phyloP scores from a whole-genome alignment of 345 rosid species.

The Carallia pectinifolia region DNA sequence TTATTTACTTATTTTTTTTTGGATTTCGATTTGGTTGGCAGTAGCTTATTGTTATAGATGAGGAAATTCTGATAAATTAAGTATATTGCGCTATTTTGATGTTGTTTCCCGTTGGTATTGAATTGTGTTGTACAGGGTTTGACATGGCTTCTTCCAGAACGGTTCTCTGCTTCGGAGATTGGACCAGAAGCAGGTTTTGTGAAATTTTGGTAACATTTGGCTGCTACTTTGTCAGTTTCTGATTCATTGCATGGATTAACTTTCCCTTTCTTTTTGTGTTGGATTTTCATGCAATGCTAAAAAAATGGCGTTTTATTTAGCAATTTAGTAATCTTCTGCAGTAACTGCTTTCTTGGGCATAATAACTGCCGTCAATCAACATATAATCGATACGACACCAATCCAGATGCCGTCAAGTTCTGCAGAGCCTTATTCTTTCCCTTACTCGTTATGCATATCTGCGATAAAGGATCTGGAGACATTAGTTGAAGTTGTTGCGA shows the following conservation, averaged over 20 bases:
- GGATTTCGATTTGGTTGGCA: background rate
- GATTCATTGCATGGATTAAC: background rate
- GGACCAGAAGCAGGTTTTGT: slow-evolving; percentile 99
- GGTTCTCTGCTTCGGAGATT: slow-evolving; percentile 87
- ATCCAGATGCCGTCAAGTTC: slow-evolving; percentile 33
- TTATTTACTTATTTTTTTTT: background rate
- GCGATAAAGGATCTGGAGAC: slow-evolving; percentile 83
- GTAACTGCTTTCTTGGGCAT: slow-evolving; percentile 82
- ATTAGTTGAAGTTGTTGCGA: slow-evolving; percentile 81
- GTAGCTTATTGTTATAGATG: background rate
- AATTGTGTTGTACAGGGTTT: slow-evolving; percentile 59
- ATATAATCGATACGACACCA: slow-evolving; percentile 72
- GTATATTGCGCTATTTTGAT: background rate
- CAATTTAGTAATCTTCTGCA: slow-evolving; percentile 43
- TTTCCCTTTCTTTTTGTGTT: slow-evolving; percentile 5
- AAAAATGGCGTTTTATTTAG: slow-evolving; percentile 15
- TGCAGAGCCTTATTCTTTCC: slow-evolving; percentile 46
- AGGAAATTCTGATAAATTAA: slow-evolving; percentile 5
- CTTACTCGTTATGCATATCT: slow-evolving; percentile 73
- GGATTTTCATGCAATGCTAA: background rate
- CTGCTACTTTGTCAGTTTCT: slow-evolving; percentile 43
- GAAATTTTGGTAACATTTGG: slow-evolving; percentile 81
- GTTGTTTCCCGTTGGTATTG: slow-evolving; percentile 14
- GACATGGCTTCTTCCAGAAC: slow-evolving; percentile 92
- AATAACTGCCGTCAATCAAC: slow-evolving; percentile 78